Percentiles rank a stretch among this genome's conserved stretches.
Evolutionary conservation across 2,329 filamentous ascomycete genomes (phyloP).

Genomic region (Phaeosphaeria sp.): DNA sequence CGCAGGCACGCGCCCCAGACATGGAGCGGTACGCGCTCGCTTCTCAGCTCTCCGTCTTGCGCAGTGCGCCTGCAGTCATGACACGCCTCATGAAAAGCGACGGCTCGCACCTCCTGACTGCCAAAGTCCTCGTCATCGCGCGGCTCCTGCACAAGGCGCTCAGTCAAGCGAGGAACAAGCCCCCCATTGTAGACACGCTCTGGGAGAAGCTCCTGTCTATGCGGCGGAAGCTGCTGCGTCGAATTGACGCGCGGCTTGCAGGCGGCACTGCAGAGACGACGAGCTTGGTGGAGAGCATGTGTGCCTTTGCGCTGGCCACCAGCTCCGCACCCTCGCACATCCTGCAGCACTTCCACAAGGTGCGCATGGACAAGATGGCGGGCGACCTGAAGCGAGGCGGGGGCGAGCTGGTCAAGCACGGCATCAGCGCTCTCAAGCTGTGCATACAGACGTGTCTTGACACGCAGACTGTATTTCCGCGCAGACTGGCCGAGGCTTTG

Average conservation of each 20-base stretch:
- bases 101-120: conserved; percentile 61
- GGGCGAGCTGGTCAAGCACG: conserved; percentile 57
- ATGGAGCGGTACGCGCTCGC: conserved; percentile 56
- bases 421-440: conserved; percentile 72
- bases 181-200: conserved; percentile 66
- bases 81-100: conserved; percentile 60
- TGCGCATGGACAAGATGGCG: conserved; percentile 73
- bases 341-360: conserved; percentile 76
- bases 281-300: conserved; percentile 73
- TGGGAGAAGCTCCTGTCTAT: conserved; percentile 69
- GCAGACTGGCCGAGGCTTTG: conserved; percentile 73
- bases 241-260: conserved; percentile 63
- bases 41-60: conserved; percentile 65
- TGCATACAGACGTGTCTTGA: conserved; percentile 80
- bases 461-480: conserved; percentile 77
- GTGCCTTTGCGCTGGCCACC: conserved; percentile 81
- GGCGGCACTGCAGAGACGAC: conserved; percentile 46
- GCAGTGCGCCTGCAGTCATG: conserved; percentile 61
- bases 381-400: conserved; percentile 62
- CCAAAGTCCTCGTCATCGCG: conserved; percentile 75
- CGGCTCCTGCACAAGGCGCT: conserved; percentile 78
- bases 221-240: conserved; percentile 69
- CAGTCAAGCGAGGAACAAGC: conserved; percentile 57
- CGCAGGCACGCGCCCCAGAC: conserved; percentile 48
- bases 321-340: conserved; percentile 82